These are phyloP conservation scores for Huntiella savannae DNA, from an alignment of 2,329 filamentous ascomycete species.

Conservation along the genomic window DNA sequence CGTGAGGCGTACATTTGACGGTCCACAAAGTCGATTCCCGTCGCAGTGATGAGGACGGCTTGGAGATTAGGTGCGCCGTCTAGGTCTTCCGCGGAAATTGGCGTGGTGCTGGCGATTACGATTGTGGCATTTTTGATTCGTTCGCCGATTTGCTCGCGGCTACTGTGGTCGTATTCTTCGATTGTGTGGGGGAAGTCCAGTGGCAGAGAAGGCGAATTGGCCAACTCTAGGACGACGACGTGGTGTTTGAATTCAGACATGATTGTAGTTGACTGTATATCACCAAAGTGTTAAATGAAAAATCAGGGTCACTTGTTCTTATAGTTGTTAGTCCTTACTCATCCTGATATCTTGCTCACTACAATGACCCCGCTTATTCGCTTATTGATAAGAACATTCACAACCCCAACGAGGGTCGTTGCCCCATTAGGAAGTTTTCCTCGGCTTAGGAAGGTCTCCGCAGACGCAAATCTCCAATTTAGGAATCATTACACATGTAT, in stretches of 20 bases:
- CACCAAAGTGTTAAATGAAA: too few species aligned
- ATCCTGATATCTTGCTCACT: too few species aligned
- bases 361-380: too few species aligned
- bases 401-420: too few species aligned
- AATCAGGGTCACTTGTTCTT: too few species aligned
- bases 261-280: too few species aligned
- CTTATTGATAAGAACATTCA: too few species aligned
- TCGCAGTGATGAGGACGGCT: slow-evolving; percentile 7
- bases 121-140: slow-evolving; percentile 10
- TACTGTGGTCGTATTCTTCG: slow-evolving; percentile 1
- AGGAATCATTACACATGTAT: too few species aligned
- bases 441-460: too few species aligned
- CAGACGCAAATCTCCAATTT: too few species aligned
- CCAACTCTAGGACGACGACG: slow-evolving; percentile 7
- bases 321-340: too few species aligned
- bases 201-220: slow-evolving; percentile 4
- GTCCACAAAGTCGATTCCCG: slow-evolving; percentile 8
- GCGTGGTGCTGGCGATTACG: slow-evolving; percentile 8
- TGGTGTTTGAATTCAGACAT: neutral
- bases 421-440: too few species aligned
- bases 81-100: slow-evolving; percentile 2
- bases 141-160: neutral
- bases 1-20: slow-evolving; percentile 3
- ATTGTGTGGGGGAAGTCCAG: slow-evolving; percentile 9
- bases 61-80: slow-evolving; percentile 1